These are phyloP conservation scores for Talinum fruticosum DNA, from an alignment of 148 eudicot genomes.

Conservation along the genomic window DNA sequence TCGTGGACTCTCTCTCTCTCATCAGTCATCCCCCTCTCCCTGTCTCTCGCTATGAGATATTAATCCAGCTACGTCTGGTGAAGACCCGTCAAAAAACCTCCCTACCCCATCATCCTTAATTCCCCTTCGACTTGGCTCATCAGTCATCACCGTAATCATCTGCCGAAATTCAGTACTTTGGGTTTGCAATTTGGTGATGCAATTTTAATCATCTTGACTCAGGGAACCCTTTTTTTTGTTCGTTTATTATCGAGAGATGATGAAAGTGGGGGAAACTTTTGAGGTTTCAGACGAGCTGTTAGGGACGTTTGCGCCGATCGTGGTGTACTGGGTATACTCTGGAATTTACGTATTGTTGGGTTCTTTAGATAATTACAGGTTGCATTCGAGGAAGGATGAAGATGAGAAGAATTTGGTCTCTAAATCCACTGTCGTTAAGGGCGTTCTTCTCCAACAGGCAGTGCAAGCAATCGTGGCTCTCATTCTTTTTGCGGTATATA, in stretches of 20 bases:
- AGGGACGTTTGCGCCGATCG: conserved; percentile 73
- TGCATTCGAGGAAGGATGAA: conserved; percentile 69
- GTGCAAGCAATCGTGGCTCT: conserved; percentile 76
- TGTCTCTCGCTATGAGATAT: not conserved
- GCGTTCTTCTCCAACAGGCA: conserved; percentile 74
- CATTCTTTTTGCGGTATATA: conserved; percentile 56
- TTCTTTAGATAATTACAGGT: conserved; percentile 50
- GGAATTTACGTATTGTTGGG: conserved; percentile 58
- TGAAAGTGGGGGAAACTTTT: conserved; percentile 28
- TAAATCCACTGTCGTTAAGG: conserved; percentile 59
- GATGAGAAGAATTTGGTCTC: conserved; percentile 80
- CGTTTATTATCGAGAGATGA: not conserved
- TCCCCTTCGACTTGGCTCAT: too few species aligned
- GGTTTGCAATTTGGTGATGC: conserved; percentile 15
- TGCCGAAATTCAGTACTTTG: not conserved
- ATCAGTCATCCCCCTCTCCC: not conserved
- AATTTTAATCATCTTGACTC: conserved; percentile 6
- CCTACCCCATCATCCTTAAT: too few species aligned
- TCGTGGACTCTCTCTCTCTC: not conserved
- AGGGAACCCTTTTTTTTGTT: too few species aligned
- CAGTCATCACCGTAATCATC: too few species aligned
- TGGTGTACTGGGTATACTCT: conserved; percentile 84
- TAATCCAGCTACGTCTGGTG: too few species aligned
- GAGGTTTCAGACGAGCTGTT: conserved; percentile 66
- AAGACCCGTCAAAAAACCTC: too few species aligned